A percentile compares a stretch with the other conserved stretches of the same genome.
Evolutionary conservation across 176 grass and related monocot genomes (phyloP).

Genomic region (Ampelocalamus luodianensis): DNA sequence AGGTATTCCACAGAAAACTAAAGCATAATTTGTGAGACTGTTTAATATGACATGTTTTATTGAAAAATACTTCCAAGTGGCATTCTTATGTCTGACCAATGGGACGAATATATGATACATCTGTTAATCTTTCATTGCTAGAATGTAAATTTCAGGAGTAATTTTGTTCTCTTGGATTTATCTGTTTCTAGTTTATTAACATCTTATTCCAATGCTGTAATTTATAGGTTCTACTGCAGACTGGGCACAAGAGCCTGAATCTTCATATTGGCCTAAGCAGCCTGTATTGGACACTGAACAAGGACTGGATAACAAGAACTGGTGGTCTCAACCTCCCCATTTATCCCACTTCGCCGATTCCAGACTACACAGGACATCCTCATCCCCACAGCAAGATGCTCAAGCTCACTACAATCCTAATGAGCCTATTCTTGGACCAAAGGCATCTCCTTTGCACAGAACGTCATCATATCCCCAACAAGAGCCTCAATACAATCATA

Average conservation of each 20-base stretch:
- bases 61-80: background rate
- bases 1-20: slow-evolving; percentile 24
- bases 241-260: slow-evolving; percentile 53
- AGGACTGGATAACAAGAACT: slow-evolving; percentile 47
- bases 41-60: background rate
- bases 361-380: slow-evolving; percentile 55
- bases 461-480: slow-evolving; percentile 73
- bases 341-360: slow-evolving; percentile 44
- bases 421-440: slow-evolving; percentile 46
- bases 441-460: slow-evolving; percentile 59
- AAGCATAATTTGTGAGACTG: background rate
- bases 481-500: slow-evolving; percentile 55
- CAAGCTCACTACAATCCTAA: slow-evolving; percentile 44
- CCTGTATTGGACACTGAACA: slow-evolving; percentile 60
- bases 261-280: slow-evolving; percentile 55
- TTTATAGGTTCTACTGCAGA: slow-evolving; percentile 59
- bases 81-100: slow-evolving; percentile 16
- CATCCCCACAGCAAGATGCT: slow-evolving; percentile 56
- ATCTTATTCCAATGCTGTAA: slow-evolving; percentile 30
- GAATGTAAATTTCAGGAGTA: slow-evolving; percentile 26
- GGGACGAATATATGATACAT: background rate
- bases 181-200: background rate
- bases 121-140: background rate
- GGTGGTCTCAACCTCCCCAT: slow-evolving; percentile 56
- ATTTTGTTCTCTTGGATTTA: background rate